Conservation (phyloP, 352 stramenopile species). For the Pythium chondricola region DNA sequence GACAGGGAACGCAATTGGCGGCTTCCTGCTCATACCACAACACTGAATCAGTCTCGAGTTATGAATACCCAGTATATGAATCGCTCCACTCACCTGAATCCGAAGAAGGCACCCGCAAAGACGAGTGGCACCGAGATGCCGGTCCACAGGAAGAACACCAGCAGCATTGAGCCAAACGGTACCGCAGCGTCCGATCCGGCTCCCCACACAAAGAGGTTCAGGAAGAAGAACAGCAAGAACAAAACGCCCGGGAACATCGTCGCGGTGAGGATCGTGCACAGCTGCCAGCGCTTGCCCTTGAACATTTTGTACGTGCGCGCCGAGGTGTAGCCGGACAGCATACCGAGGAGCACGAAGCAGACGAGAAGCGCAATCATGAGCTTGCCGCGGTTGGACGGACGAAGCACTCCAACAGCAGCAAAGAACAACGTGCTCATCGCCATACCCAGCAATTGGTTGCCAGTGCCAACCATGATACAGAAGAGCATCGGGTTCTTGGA, state of each 20-base stretch:
- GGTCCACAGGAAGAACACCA: conserved; percentile 99
- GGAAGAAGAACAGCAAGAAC: conserved; percentile 96
- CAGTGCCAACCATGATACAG: conserved; percentile 95
- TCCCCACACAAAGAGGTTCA: conserved; percentile 96
- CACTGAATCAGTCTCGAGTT: neutral
- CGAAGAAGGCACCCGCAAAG: conserved; percentile 98
- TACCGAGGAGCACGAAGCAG: conserved; percentile 96
- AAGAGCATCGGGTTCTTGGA: conserved; percentile 95
- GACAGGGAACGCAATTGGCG: conserved; percentile 93
- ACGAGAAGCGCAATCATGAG: conserved; percentile 97
- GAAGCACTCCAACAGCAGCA: conserved; percentile 94
- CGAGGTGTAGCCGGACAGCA: conserved; percentile 94
- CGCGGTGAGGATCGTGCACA: conserved; percentile 94
- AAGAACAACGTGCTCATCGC: conserved; percentile 96
- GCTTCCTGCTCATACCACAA: conserved; percentile 34
- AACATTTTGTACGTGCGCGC: conserved; percentile 99
- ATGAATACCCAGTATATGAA: too few relatives aligned
- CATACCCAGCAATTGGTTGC: conserved; percentile 97
- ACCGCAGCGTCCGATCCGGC: conserved; percentile 92
- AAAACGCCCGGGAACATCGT: conserved; percentile 96
- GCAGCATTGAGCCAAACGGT: conserved; percentile 95
- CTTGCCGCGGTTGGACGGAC: conserved; percentile 95
- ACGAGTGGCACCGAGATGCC: conserved; percentile 98
- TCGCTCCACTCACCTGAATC: conserved; percentile 94
- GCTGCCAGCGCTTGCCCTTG: conserved; percentile 98